These are phyloP conservation scores for Phycomyces blakesleeanus DNA, from an alignment of 192 early-diverging fungal genomes.

Conservation along the genomic window DNA sequence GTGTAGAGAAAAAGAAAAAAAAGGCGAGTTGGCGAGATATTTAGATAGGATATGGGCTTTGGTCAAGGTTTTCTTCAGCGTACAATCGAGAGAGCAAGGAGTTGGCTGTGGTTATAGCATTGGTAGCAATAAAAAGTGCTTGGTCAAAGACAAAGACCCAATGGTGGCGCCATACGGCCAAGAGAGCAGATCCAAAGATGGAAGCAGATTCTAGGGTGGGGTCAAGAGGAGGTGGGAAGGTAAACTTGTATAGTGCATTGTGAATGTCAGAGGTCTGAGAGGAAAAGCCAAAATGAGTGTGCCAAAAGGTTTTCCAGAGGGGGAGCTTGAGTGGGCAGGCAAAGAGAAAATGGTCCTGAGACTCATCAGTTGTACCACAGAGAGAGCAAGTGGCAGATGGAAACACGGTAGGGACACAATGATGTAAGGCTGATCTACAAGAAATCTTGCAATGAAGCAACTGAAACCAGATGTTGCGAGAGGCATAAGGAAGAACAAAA, in stretches of 20 bases:
- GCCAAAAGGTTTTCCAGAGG: conserved; percentile 3
- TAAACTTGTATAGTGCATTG: not conserved
- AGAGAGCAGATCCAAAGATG: conserved; percentile 1
- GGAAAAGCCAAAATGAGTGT: not conserved
- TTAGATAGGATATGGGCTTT: too few relatives aligned
- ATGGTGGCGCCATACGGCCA: conserved; percentile 1
- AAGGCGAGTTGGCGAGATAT: too few relatives aligned
- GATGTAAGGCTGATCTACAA: not conserved
- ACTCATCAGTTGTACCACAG: not conserved
- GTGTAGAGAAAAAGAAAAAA: too few relatives aligned
- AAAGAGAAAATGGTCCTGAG: conserved; percentile 8
- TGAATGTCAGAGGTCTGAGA: not conserved
- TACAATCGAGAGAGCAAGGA: not conserved
- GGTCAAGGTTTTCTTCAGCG: too few relatives aligned
- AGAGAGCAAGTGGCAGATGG: not conserved
- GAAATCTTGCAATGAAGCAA: conserved; percentile 2
- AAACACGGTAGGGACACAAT: not conserved
- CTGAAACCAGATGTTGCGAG: conserved; percentile 7
- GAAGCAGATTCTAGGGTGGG: not conserved
- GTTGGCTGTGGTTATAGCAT: not conserved
- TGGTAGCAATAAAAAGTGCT: not conserved
- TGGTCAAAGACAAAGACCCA: conserved; percentile 9
- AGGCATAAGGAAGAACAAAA: not conserved
- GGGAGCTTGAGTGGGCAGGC: conserved; percentile 1
- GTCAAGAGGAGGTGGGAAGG: not conserved